Base-by-base conservation (phyloP, 495 filamentous ascomycete species). In the Lasiosphaeria hispida region DNA sequence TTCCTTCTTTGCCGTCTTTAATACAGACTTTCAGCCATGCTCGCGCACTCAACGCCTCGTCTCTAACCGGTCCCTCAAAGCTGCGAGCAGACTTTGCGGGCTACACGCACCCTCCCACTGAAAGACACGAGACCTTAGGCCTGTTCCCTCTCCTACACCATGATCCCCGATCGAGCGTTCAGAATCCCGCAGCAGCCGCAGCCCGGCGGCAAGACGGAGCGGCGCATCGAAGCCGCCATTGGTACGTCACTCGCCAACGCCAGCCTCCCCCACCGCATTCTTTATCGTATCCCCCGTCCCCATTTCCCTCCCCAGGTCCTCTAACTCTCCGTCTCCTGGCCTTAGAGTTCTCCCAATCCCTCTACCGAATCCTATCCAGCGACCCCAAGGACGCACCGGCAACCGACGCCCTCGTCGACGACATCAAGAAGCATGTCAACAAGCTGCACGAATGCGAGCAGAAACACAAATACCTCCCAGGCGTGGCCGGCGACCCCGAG, bases 391-490 rank as follows among this genome's bases (percentile, higher is more conserved):
- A 66, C 60, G 7, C 43, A 36, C 56, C 57, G 37, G 51, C 45
- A 34, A 55, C 58, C 10, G 67, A 69, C 11, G 15, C 44, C 10
- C 65, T 77, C 1, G 13, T 74, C 44, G 53, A 72, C 4, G 71
- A 82, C 38, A 67, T 80, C 11, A 68, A 75, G 53, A 67, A 59
- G 13, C 63, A 74, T 9, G 62, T 74, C 34, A 47, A 59, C 1
- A 59, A 39, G n/a, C 63, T 77, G 15, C 66, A 71, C n/a, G 40
- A 1, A 15, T 58, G 62, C 55, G 42, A 58, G 49, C 41, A 65
- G 50, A 52, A 23, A 11, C 48, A 63, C 40, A 53, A 33, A 3
- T 55, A 59, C 36, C 13, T 45, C 13, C 42, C 41, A 6, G 52
- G 59, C 10, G 1, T 62, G 40, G 59, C 61, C 37, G 59, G 64